These are phyloP conservation scores for Phytophthora melonis DNA, from an alignment of 352 stramenopile genomes.

Conservation along the genomic window DNA sequence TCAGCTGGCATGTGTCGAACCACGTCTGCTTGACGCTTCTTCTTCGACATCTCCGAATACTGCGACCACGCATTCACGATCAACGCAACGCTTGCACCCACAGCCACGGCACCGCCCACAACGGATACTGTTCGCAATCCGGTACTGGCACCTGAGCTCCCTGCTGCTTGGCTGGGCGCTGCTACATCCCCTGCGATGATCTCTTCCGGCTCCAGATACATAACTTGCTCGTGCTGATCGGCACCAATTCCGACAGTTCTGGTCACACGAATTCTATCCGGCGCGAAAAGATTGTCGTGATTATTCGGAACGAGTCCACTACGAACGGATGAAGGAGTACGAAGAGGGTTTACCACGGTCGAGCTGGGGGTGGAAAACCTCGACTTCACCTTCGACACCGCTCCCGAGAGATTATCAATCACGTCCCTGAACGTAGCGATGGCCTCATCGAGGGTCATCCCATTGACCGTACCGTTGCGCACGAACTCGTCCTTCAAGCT, in stretches of 20 bases:
- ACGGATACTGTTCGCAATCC: constrained; percentile 69
- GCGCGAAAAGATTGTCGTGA: constrained; percentile 85
- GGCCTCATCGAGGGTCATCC: constrained; percentile 87
- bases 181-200: constrained; percentile 66
- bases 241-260: constrained; percentile 67
- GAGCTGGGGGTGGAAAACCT: constrained; percentile 78
- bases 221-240: constrained; percentile 69
- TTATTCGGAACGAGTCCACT: constrained; percentile 74
- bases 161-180: constrained; percentile 39
- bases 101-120: constrained; percentile 79
- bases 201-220: constrained; percentile 86
- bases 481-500: constrained; percentile 83
- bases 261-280: constrained; percentile 73
- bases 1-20: constrained; percentile 80
- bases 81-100: constrained; percentile 80
- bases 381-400: constrained; percentile 67
- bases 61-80: constrained; percentile 86
- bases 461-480: constrained; percentile 77
- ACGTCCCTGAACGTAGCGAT: constrained; percentile 84
- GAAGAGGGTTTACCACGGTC: constrained; percentile 68
- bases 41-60: constrained; percentile 76
- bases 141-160: constrained; percentile 27
- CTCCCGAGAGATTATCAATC: constrained; percentile 66
- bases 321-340: constrained; percentile 37
- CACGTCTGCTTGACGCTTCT: constrained; percentile 70